Conservation (phyloP, 352 stramenopile species). For the Phytophthora sansomeana region DNA sequence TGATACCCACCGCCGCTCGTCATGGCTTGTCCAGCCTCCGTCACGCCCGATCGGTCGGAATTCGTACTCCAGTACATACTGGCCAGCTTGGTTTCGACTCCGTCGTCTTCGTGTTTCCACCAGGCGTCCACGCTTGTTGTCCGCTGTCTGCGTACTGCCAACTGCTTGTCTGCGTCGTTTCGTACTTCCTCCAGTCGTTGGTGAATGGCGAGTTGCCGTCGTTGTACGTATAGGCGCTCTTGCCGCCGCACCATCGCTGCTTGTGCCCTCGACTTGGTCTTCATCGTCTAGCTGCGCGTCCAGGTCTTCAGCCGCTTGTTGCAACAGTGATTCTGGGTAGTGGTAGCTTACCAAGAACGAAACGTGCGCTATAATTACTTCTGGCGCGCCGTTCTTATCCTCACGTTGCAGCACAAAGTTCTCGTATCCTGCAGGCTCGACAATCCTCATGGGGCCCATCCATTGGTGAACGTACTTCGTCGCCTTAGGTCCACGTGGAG, state of each 20-base stretch:
- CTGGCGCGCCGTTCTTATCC: neutral
- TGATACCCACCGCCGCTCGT: neutral
- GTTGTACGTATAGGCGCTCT: neutral
- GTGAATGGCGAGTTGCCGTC: neutral
- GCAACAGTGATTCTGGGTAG: neutral
- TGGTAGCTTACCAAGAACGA: constrained; percentile 6
- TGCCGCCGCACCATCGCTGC: neutral
- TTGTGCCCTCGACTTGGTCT: neutral
- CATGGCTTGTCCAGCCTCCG: neutral
- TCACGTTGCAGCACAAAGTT: constrained; percentile 1
- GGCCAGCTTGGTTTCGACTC: neutral
- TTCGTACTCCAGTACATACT: constrained; percentile 5
- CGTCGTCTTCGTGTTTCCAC: neutral
- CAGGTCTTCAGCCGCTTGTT: neutral
- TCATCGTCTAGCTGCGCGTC: neutral
- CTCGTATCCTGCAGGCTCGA: neutral
- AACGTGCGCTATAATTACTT: neutral
- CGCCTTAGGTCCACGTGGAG: too few species aligned
- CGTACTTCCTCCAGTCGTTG: neutral
- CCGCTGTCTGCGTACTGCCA: neutral
- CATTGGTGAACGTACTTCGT: constrained; percentile 1
- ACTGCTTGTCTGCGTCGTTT: neutral
- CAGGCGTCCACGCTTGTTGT: neutral
- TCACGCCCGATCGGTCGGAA: neutral
- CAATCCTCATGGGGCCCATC: neutral